Evolutionary conservation across 768 basidiomycete species (phyloP), one percentile per base, ranked within the genome.

Genomic region (Suillus sp.): DNA sequence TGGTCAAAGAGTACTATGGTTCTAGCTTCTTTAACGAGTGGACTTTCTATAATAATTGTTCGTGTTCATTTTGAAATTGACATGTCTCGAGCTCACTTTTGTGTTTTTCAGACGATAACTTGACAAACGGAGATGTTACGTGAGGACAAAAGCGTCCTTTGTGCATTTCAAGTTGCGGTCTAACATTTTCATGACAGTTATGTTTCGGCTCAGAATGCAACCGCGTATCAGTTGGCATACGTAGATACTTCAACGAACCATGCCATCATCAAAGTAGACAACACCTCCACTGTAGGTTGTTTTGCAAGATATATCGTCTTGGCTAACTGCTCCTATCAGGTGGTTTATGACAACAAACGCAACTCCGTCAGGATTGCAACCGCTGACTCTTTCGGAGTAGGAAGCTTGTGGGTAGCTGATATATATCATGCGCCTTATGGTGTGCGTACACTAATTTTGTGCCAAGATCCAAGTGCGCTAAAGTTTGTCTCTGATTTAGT

Each of bases 261-360:
- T 64, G 91, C 90, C 1, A 85, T 93, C 69, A 88, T 93, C 70
- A 84, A 83, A 69, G 90, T 92, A 14, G 91, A 92, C 76, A 91
- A 92, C 71, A 84, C 81, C 34, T 79, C 87, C 1, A 78, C 70
- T 1, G 82, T 90, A 20, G 72, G 72, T 20, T 69, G 64, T 48
- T 20, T 30, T 43, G 2, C 32, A 18, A 34, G 14, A 13, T 32
- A 8, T 65, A 50, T 58, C 30, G 25, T 35, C 20, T 16, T 50
- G 61, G 34, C 51, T 67, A 9, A 4, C 30, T 47, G 59, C 22
- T 60, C 20, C 43, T 40, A 14, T 22, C 55, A 76, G 73, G 75
- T 75, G 13, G 53, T 67, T 1, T 80, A 68, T 66, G 81, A 83
- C 65, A 65, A 86, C 45, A 89, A 90, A 70, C 81, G 91, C 65